phyloP scores from a whole-genome alignment of 805 yeast genomes.

The Tetrapisispora arboricola region DNA sequence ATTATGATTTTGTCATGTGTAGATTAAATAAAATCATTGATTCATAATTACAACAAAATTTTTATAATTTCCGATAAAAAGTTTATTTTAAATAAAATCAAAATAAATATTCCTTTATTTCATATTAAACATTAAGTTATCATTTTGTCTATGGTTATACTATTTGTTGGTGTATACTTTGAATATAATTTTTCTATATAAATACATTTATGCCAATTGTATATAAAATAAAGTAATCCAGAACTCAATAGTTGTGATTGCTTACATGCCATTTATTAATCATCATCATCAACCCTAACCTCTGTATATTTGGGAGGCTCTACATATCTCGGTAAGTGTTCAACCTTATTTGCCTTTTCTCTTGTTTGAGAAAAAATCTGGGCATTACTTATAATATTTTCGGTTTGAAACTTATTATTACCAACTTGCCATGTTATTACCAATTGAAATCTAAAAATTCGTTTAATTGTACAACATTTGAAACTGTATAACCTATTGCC shows the following conservation, averaged over 20 bases:
- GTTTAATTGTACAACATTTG: conserved; percentile 21
- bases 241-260: too few species aligned
- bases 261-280: too few species aligned
- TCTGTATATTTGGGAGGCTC: conserved; percentile 23
- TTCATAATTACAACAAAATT: background rate
- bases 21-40: background rate
- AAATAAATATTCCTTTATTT: background rate
- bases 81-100: background rate
- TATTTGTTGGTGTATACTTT: too few species aligned
- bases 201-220: background rate
- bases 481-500: conserved; percentile 27
- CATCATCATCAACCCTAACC: background rate
- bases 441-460: conserved; percentile 22
- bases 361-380: conserved; percentile 18
- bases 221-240: background rate
- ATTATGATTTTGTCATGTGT: conserved; percentile 8
- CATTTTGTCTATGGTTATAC: too few species aligned
- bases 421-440: conserved; percentile 20
- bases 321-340: conserved; percentile 19
- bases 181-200: too few species aligned
- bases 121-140: too few species aligned
- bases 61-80: background rate
- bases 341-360: conserved; percentile 5
- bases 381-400: conserved; percentile 15
- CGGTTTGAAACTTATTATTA: conserved; percentile 15